A percentile compares a stretch with the other conserved stretches of the same genome.
Evolutionary conservation across 2,329 filamentous ascomycete species (phyloP).

Genomic region (Cordyceps fumosorosea): DNA sequence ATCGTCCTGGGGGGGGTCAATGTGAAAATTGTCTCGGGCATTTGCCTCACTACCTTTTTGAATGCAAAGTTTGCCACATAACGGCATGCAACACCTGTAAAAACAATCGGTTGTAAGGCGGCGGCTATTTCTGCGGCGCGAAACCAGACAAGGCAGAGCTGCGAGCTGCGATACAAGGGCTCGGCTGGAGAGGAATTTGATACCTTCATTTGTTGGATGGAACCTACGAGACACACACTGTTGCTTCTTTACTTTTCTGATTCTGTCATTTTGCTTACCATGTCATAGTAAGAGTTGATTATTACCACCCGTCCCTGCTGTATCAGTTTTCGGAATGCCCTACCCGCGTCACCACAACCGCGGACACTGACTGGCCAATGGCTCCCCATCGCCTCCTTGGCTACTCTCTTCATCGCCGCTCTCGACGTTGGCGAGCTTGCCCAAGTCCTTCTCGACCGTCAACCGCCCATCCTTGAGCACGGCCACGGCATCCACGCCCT

Average conservation of each 20-base stretch:
- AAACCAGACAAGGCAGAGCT: too few species aligned
- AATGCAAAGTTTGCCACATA: background rate
- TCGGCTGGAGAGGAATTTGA: too few species aligned
- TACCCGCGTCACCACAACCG: background rate
- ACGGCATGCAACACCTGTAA: background rate
- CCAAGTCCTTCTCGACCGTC: slow-evolving; percentile 3
- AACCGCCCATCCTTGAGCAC: slow-evolving; percentile 17
- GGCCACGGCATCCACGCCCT: slow-evolving; percentile 22
- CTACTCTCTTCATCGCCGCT: background rate
- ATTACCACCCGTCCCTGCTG: too few species aligned
- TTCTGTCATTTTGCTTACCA: too few species aligned
- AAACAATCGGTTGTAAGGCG: slow-evolving; percentile 2
- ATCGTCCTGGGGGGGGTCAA: background rate
- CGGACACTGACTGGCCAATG: background rate
- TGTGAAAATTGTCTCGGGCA: background rate
- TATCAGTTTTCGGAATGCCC: background rate
- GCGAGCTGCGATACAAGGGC: too few species aligned
- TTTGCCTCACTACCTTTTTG: background rate
- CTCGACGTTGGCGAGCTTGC: background rate
- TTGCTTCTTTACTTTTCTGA: too few species aligned
- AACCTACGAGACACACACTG: too few species aligned
- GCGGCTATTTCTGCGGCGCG: too few species aligned
- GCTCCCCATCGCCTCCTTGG: background rate
- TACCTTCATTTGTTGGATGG: too few species aligned
- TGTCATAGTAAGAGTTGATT: too few species aligned